Base-by-base conservation (phyloP, 495 filamentous ascomycete species). In the Daldinia caldariorum region DNA sequence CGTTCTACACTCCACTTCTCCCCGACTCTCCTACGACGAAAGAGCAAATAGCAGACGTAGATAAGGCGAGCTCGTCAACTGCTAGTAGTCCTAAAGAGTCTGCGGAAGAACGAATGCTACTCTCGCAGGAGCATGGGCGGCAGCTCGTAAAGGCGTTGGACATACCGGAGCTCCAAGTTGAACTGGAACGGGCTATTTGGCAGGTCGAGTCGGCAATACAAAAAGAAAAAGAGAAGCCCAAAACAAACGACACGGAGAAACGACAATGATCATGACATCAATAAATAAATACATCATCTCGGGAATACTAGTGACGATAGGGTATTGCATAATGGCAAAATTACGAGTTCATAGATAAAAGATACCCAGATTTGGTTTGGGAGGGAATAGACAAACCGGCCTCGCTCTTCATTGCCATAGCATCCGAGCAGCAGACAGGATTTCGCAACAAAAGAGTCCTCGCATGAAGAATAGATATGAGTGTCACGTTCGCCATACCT, bases 111-210 rank as follows among this genome's bases (percentile, higher is more conserved):
- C 84, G 80, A 37, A 80, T 88, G 74, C 67, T 93, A 12, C 74
- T 93, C 4, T 83, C 88, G 14, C 83, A 86, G 67, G 83, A 85
- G 66, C 83, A 89, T 66, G 85, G 84, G 6, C 86, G 84, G 69
- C 82, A 85, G 68, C 85, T 98, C 61, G 89, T 91, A 18, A 79
- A 88, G 49, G 84, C 88, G 0, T 79, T 95, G n/a, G 84, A 92
- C 9, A 82, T 97, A 26, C 93, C 94, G 0, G 92, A 92, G 59
- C 86, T 98, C 58, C 89, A 90, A 56, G 79, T 91, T n/a, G 95
- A 98, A 79, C 88, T 97, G 1, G 93, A 97, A 73, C 83, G 94
- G 31, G 94, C 94, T 3, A 90, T 95, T 39, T 87, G 90, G 82
- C 94, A 98, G 82, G 91, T 97, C 1, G 87, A 93, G 73, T 86